phyloP scores from a whole-genome alignment of 768 basidiomycete genomes.

The Leccinum disarticulatum region DNA sequence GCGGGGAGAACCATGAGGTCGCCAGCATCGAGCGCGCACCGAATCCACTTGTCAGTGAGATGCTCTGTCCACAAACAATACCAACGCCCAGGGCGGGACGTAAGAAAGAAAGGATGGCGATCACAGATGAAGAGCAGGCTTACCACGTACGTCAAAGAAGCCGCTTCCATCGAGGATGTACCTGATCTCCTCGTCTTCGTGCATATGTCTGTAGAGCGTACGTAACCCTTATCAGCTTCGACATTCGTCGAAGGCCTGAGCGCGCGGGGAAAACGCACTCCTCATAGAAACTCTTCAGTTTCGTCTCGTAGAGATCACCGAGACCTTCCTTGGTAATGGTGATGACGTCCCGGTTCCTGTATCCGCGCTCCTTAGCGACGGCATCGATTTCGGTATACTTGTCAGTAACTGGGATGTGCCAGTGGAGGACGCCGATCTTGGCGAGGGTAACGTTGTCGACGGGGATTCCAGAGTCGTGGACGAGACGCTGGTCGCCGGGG shows the following conservation, averaged over 20 bases:
- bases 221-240: background rate
- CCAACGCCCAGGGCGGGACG: background rate
- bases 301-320: conserved; percentile 79
- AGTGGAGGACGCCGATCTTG: conserved; percentile 63
- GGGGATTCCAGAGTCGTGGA: conserved; percentile 68
- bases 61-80: conserved; percentile 45
- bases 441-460: conserved; percentile 51
- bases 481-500: conserved; percentile 77
- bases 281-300: conserved; percentile 79
- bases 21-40: conserved; percentile 70
- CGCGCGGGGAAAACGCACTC: conserved; percentile 51
- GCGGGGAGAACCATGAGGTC: conserved; percentile 87
- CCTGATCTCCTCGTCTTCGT: conserved; percentile 95
- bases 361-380: conserved; percentile 68
- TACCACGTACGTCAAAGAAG: conserved; percentile 90
- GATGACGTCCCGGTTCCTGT: conserved; percentile 83
- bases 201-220: conserved; percentile 67
- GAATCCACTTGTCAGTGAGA: conserved; percentile 74
- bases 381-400: conserved; percentile 41
- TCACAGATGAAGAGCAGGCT: conserved; percentile 19
- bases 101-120: background rate
- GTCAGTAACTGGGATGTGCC: conserved; percentile 51
- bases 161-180: conserved; percentile 84
- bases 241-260: background rate
- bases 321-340: conserved; percentile 76